Evolutionary conservation across 768 basidiomycete genomes (phyloP), one percentile per base, ranked within the genome.

Genomic region (Collybiopsis confluens): DNA sequence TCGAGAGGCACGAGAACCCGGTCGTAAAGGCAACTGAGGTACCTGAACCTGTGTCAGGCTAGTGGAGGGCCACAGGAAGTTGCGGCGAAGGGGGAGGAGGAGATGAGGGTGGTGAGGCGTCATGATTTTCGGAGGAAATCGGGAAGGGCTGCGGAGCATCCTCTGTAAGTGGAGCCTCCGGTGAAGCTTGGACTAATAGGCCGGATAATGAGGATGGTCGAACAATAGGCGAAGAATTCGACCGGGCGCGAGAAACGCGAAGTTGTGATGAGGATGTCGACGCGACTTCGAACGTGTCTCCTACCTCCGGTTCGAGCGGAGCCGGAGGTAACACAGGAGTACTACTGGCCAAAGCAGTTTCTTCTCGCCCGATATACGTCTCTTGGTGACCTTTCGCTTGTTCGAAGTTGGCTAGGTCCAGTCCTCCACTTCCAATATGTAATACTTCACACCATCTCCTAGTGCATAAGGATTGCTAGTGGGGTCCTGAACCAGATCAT

Each of bases 401-500:
- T 80, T 81, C 33, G 80, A 78, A 45, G 75, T 78, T 1, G 86
- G 83, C 61, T 91, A 88, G 1, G 88, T 91, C 92, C 92, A 96
- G 61, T 92, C 90, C 65, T 96, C 92, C 20, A 94, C 92, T 69
- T 94, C 89, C 18, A 95, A 81, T 83, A 92, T 88, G 67, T 91
- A 94, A 60, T 90, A 95, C 70, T 95, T 95, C 55, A 92, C 85
- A 27, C 93, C 92, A 58, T 92, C 86, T 1, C 87, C 85, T 7
- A 96, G 78, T 0, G 86, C 85, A 66, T 91, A 95, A 16, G 92
- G 92, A 68, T 95, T 95, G 50, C 85, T 91, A 16, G 71, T 76
- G 28, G 90, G 82, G 63, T 92, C 88, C 92, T n/a, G 56, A n/a
- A n/a, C n/a, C n/a, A n/a, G n/a, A n/a, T n/a, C n/a, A n/a, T n/a